Evolutionary conservation across 148 eudicot species (phyloP).

Genomic region (Rhododendron ovatum): DNA sequence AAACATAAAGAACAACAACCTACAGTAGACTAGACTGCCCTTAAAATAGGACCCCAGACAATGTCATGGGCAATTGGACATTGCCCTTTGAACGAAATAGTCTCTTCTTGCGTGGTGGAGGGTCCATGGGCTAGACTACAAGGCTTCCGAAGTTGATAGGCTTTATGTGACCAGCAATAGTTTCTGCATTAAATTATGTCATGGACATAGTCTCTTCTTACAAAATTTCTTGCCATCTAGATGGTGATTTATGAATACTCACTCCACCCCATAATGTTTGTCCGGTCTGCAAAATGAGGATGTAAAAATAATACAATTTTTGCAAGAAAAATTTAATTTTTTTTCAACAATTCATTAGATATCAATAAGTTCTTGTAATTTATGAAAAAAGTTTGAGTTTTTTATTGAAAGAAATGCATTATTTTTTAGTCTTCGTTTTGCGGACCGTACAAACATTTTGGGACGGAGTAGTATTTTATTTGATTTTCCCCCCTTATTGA

Average conservation of each 20-base stretch:
- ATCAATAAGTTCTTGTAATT: no score
- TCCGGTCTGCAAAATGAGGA: no score
- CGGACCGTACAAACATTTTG: no score
- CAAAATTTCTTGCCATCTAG: not conserved
- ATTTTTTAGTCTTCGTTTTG: no score
- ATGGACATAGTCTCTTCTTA: no score
- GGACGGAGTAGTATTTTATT: not conserved
- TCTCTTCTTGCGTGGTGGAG: not conserved
- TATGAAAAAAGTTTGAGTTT: no score
- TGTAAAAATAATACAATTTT: no score
- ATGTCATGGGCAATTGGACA: not conserved
- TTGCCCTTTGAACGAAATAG: not conserved
- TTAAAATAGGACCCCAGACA: not conserved
- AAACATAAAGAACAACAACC: not conserved
- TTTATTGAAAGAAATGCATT: no score
- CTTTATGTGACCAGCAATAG: not conserved
- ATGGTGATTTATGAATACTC: not conserved
- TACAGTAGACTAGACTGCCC: not conserved
- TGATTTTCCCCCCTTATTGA: not conserved
- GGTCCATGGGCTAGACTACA: not conserved
- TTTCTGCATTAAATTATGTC: not conserved
- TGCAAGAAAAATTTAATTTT: no score
- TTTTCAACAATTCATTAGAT: no score
- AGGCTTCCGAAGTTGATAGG: not conserved
- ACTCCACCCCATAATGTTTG: no score